These are phyloP conservation scores for Gloeopeniophorella convolvens DNA, from an alignment of 768 basidiomycete species.

Conservation along the genomic window DNA sequence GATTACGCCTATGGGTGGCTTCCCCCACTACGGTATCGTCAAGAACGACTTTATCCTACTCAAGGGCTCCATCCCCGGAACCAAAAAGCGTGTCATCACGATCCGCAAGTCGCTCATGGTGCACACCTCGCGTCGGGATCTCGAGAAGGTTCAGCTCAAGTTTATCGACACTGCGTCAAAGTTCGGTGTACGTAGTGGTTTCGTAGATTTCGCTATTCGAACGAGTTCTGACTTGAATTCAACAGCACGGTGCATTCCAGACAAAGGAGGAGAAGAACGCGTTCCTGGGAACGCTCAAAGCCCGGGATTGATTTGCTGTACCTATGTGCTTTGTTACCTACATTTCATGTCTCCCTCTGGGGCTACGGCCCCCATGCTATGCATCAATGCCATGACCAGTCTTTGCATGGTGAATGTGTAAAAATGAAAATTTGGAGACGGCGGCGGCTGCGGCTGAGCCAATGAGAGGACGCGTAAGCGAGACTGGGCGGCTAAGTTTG, in stretches of 20 bases:
- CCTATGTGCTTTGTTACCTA: conserved; percentile 31
- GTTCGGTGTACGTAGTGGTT: conserved; percentile 67
- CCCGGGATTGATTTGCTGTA: conserved; percentile 51
- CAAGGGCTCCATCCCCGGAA: conserved; percentile 93
- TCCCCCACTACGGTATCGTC: conserved; percentile 98
- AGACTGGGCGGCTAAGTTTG: no score
- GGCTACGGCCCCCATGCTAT: conserved; percentile 35
- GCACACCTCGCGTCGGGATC: conserved; percentile 90
- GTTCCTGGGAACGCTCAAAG: conserved; percentile 91
- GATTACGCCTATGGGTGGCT: conserved; percentile 98
- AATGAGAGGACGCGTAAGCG: background rate
- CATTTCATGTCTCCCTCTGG: conserved; percentile 31
- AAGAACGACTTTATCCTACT: conserved; percentile 98
- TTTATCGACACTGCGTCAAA: conserved; percentile 99
- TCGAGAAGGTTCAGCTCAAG: conserved; percentile 97
- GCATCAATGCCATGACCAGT: conserved; percentile 30
- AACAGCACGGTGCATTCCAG: conserved; percentile 93
- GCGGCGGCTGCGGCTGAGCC: no score
- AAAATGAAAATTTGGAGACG: no score
- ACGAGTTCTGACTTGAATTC: conserved; percentile 11
- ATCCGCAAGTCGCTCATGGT: conserved; percentile 96
- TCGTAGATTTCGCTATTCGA: background rate
- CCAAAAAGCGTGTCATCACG: conserved; percentile 97
- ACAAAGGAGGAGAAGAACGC: conserved; percentile 93
- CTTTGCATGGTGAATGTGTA: background rate